Base-by-base conservation (phyloP, 169 alveolate genomes). In the Plasmodium coatneyi region DNA sequence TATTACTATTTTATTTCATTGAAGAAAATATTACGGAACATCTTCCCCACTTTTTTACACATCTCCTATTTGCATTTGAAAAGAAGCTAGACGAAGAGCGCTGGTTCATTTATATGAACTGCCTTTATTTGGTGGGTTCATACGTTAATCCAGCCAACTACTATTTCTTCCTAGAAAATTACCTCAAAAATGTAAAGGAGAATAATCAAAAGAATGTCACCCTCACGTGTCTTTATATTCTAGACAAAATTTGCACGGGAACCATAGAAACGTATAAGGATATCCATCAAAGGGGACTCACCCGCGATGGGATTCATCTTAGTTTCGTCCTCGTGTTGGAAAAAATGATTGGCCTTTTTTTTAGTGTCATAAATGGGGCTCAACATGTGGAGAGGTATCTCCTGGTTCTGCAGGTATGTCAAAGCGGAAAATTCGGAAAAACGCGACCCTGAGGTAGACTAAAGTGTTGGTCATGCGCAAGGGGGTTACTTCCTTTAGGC, bases 1-100 rank as follows among this genome's bases (percentile, higher is more conserved):
- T 84, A 41, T 22, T 74, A 84, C 56, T 84, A 12, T 84, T 84
- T 74, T 84, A 84, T 84, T 84, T 84, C 41, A 84, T 84, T 43
- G 81, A 84, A 74, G 93, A 84, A 49, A 84, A 84, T 43, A 32
- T 84, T 32, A 84, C 93, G 19, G 93, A 84, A 84, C 93, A 84
- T 84, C 76, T 84, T n/a, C 93, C 93, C 22, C 43, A 39, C 10
- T 84, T 84, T 16, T 49, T 84, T 72, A 30, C 93, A 32, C 80
- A 72, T 49, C 39, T 71, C 46, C 25, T 84, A 2, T n/a, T 34
- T 54, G 32, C 80, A 14, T 84, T 84, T 84, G 93, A 84, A 72
- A 84, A 74, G 1, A 84, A 84, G 66, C 28, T 84, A 32, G 84
- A 84, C 79, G 76, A 28, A 19, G 86, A 84, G 28, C 84, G 49